phyloP scores from a whole-genome alignment of 2,329 filamentous ascomycete genomes.

The Pezicula carpinea region DNA sequence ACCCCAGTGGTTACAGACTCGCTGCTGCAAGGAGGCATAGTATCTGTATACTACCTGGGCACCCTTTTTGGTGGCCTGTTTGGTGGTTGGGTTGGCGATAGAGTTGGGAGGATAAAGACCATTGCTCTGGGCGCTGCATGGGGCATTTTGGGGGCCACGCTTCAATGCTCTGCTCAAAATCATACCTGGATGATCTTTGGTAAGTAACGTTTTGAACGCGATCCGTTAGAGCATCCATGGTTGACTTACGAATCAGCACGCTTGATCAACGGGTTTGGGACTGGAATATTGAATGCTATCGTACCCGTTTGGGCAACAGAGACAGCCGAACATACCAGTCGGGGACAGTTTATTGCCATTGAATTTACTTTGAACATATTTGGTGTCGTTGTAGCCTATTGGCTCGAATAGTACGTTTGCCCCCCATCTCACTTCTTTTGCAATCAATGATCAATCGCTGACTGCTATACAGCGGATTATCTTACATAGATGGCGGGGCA shows the following conservation, averaged over 20 bases:
- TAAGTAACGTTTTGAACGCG: slow-evolving; percentile 28
- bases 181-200: slow-evolving; percentile 66
- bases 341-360: slow-evolving; percentile 65
- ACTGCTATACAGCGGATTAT: slow-evolving; percentile 40
- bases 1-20: slow-evolving; percentile 54
- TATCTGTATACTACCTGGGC: slow-evolving; percentile 51
- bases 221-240: neutral
- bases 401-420: slow-evolving; percentile 37
- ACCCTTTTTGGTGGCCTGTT: slow-evolving; percentile 59
- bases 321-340: slow-evolving; percentile 60
- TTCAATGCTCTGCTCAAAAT: slow-evolving; percentile 64
- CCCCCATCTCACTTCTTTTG: no score
- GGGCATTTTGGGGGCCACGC: slow-evolving; percentile 54
- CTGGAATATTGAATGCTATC: slow-evolving; percentile 66
- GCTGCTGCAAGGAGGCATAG: slow-evolving; percentile 59
- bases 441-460: slow-evolving; percentile 3
- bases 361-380: slow-evolving; percentile 73
- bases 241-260: slow-evolving; percentile 29
- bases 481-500: slow-evolving; percentile 53
- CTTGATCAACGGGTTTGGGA: slow-evolving; percentile 60
- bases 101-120: slow-evolving; percentile 56
- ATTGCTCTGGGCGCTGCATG: slow-evolving; percentile 55
- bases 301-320: slow-evolving; percentile 70
- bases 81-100: slow-evolving; percentile 61
- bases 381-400: slow-evolving; percentile 61